Conservation (phyloP, 257 asterid genomes). For the Solanum neorickii region DNA sequence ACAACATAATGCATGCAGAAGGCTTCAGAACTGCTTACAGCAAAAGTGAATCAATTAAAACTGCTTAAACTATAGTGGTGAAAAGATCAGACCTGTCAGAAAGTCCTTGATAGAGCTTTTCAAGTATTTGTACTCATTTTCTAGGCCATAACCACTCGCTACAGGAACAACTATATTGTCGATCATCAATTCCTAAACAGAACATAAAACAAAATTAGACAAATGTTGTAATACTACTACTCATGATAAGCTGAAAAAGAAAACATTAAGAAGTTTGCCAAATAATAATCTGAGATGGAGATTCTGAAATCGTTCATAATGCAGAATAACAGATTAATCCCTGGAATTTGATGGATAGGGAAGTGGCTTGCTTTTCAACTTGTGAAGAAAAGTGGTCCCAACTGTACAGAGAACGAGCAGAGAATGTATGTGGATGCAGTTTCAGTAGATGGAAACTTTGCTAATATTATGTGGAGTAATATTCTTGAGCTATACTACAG, state of each 20-base stretch:
- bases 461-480: background rate
- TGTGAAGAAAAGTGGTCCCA: background rate
- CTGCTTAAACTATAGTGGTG: background rate
- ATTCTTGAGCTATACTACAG: background rate
- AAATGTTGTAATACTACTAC: background rate
- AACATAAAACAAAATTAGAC: background rate
- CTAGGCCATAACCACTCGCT: conserved; percentile 58
- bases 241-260: background rate
- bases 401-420: background rate
- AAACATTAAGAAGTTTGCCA: background rate
- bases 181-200: conserved; percentile 62
- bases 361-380: background rate
- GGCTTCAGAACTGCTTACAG: background rate
- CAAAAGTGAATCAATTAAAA: background rate
- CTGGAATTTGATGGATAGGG: background rate
- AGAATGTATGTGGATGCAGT: background rate
- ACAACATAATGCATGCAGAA: background rate
- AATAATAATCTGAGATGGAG: background rate
- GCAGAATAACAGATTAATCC: background rate
- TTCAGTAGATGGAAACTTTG: background rate
- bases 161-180: conserved; percentile 68
- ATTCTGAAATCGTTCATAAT: background rate
- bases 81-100: conserved; percentile 43
- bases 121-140: conserved; percentile 67
- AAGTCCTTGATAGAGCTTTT: conserved; percentile 65